Conservation (phyloP, 1,139 yeast genomes). For the Candida labiduridarum region DNA sequence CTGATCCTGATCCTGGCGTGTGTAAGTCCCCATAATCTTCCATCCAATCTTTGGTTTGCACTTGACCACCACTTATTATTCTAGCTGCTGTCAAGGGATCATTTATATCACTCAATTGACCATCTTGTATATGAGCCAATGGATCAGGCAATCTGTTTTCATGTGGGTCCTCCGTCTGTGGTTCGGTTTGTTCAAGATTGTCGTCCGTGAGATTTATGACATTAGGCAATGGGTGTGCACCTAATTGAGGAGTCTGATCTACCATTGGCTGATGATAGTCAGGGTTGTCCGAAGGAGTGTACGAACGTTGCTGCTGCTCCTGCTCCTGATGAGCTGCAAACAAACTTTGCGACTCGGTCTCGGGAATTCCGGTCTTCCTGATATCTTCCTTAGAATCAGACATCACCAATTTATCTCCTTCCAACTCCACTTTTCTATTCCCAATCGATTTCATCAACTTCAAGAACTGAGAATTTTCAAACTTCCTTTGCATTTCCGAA, state of each 20-base stretch:
- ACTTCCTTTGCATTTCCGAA: conserved; percentile 33
- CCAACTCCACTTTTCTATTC: conserved; percentile 39
- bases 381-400: conserved; percentile 23
- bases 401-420: conserved; percentile 44
- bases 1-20: neutral
- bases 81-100: conserved; percentile 46
- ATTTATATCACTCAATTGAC: conserved; percentile 29
- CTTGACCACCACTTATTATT: conserved; percentile 47
- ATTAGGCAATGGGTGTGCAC: neutral
- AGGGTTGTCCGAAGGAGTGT: neutral
- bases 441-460: conserved; percentile 46
- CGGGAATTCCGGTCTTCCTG: conserved; percentile 8
- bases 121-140: conserved; percentile 47
- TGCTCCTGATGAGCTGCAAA: conserved; percentile 1
- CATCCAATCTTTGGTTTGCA: conserved; percentile 37
- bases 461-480: conserved; percentile 41
- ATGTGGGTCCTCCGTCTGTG: conserved; percentile 12
- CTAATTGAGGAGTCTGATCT: conserved; percentile 5
- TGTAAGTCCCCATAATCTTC: conserved; percentile 25
- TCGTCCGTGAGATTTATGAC: neutral
- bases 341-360: conserved; percentile 10
- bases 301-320: neutral
- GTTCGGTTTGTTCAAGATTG: conserved; percentile 1
- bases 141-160: conserved; percentile 46
- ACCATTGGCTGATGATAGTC: conserved; percentile 15